Evolutionary conservation across 2,329 filamentous ascomycete genomes (phyloP).

Genomic region (Plenodomus biglobosus): DNA sequence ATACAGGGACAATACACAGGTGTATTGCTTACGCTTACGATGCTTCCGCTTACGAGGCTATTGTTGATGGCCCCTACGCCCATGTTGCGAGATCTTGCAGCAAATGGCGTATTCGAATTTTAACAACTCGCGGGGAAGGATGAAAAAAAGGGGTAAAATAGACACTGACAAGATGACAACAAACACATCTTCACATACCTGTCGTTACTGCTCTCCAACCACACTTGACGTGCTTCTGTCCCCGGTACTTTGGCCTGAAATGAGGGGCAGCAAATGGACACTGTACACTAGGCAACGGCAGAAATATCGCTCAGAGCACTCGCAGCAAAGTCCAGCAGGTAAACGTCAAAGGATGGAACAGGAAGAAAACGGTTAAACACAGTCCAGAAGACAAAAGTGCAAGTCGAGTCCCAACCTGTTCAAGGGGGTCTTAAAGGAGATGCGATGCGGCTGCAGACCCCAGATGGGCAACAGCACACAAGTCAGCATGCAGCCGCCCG

Average conservation of each 20-base stretch:
- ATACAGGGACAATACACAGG: neutral
- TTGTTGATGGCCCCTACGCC: neutral
- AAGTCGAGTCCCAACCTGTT: conserved; percentile 12
- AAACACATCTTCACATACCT: conserved; percentile 2
- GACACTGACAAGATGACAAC: neutral
- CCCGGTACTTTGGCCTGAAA: neutral
- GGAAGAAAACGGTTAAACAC: no score
- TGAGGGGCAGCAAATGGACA: conserved; percentile 1
- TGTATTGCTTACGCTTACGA: neutral
- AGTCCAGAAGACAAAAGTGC: no score
- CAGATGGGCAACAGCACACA: conserved; percentile 16
- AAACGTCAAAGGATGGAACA: no score
- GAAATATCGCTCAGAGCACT: neutral
- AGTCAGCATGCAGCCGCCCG: conserved; percentile 40
- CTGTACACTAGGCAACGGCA: neutral
- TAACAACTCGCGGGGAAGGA: neutral
- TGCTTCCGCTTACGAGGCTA: neutral
- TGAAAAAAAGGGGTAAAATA: neutral
- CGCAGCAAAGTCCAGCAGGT: neutral
- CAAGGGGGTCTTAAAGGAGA: conserved; percentile 21
- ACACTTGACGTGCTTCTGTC: neutral
- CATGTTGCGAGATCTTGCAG: neutral
- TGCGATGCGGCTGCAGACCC: neutral
- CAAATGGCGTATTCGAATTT: no score
- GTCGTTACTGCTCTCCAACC: neutral